Conservation (phyloP, 352 stramenopile genomes). For the Aphanomyces stellatus region DNA sequence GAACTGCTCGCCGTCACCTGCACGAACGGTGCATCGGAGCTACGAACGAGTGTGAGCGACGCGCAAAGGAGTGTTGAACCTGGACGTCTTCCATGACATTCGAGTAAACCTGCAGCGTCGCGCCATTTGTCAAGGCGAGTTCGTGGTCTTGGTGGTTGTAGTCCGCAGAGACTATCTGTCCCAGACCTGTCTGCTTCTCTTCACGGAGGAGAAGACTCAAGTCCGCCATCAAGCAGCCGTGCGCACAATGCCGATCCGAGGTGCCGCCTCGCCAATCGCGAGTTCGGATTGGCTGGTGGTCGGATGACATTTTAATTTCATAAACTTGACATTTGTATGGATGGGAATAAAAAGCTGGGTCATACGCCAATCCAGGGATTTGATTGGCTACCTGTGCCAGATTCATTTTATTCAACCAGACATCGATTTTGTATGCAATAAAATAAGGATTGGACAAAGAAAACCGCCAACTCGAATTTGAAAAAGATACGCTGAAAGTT, state of each 20-base stretch:
- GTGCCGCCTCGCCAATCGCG: background rate
- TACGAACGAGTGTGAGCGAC: background rate
- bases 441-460: background rate
- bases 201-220: conserved; percentile 1
- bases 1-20: background rate
- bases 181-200: background rate
- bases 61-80: no score
- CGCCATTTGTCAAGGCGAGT: background rate
- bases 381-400: no score
- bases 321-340: background rate
- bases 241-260: background rate
- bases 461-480: background rate
- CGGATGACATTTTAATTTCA: background rate
- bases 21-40: background rate
- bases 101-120: no score
- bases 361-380: no score
- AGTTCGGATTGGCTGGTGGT: no score
- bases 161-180: background rate
- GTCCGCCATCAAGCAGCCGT: background rate
- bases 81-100: no score
- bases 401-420: no score
- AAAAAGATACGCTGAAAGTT: background rate
- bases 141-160: conserved; percentile 13
- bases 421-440: background rate
- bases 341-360: background rate